phyloP scores from a whole-genome alignment of 768 basidiomycete genomes.

The Auricularia heimuer region DNA sequence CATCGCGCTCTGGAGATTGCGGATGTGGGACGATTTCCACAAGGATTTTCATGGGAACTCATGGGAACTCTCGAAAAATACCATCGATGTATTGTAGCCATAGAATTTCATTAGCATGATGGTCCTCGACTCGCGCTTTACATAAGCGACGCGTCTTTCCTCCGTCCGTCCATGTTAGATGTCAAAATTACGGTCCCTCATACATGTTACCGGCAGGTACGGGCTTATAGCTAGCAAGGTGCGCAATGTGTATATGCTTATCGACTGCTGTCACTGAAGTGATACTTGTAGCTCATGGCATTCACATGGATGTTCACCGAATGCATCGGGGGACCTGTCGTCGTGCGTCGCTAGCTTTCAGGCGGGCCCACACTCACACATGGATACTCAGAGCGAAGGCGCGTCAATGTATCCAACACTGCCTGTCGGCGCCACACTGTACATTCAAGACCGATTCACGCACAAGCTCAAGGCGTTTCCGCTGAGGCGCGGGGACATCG shows the following conservation, averaged over 20 bases:
- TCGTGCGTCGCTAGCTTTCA: neutral
- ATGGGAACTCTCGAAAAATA: no score
- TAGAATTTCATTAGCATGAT: no score
- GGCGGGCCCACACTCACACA: neutral
- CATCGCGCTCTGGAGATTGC: constrained; percentile 67
- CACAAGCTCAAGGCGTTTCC: constrained; percentile 1
- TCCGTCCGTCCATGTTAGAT: no score
- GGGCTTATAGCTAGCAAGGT: no score
- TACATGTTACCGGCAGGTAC: no score
- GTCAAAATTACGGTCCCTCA: no score
- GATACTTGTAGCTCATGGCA: neutral
- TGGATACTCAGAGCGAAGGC: constrained; percentile 10
- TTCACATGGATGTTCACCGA: neutral
- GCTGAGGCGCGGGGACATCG: constrained; percentile 65
- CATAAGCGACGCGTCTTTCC: no score
- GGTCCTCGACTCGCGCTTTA: no score
- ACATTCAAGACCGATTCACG: constrained; percentile 14
- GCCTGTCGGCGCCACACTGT: constrained; percentile 18
- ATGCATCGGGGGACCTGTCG: neutral
- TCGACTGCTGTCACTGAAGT: no score
- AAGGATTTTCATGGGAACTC: neutral
- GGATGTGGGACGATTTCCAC: constrained; percentile 41
- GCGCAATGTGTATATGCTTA: no score
- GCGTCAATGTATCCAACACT: constrained; percentile 30
- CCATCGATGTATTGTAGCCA: no score